Percentiles rank a stretch among this genome's conserved stretches.
Conservation (phyloP, 768 basidiomycete genomes). For the Heimioporus sp. region DNA sequence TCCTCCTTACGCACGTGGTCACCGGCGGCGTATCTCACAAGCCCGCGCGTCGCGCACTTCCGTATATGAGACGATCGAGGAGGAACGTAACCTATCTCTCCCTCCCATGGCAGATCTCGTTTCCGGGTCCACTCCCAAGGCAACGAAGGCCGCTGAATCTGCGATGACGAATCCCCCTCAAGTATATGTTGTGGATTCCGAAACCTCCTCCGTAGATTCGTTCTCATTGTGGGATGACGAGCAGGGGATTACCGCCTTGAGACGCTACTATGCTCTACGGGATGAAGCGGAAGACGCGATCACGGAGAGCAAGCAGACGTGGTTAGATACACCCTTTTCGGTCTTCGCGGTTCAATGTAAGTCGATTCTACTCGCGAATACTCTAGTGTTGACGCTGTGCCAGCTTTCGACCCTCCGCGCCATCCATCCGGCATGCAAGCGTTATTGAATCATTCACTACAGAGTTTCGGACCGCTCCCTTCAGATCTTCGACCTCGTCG, state of each 20-base stretch:
- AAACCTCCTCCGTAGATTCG: slow-evolving; percentile 47
- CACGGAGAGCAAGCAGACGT: slow-evolving; percentile 59
- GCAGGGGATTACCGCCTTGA: slow-evolving; percentile 57
- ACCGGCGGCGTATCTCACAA: slow-evolving; percentile 66
- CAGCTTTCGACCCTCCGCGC: slow-evolving; percentile 71
- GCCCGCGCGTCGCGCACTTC: slow-evolving; percentile 63
- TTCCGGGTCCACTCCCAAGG: slow-evolving; percentile 30
- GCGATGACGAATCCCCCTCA: slow-evolving; percentile 32
- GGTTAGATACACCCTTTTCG: slow-evolving; percentile 74
- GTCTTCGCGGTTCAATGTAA: slow-evolving; percentile 70
- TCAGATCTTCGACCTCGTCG: slow-evolving; percentile 65
- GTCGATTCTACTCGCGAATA: slow-evolving; percentile 23
- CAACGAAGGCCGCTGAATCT: slow-evolving; percentile 12
- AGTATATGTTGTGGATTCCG: slow-evolving; percentile 57
- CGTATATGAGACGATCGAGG: slow-evolving; percentile 78
- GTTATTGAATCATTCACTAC: slow-evolving; percentile 66
- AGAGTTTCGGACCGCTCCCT: slow-evolving; percentile 72
- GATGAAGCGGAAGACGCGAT: slow-evolving; percentile 69
- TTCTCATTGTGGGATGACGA: slow-evolving; percentile 65
- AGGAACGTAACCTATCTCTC: slow-evolving; percentile 48
- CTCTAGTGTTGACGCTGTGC: slow-evolving; percentile 1
- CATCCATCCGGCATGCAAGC: slow-evolving; percentile 69
- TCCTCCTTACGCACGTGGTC: slow-evolving; percentile 48
- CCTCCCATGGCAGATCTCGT: slow-evolving; percentile 29
- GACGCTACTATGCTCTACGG: slow-evolving; percentile 66